Base-by-base conservation (phyloP, 805 yeast genomes). In the Wickerhamomyces alni region DNA sequence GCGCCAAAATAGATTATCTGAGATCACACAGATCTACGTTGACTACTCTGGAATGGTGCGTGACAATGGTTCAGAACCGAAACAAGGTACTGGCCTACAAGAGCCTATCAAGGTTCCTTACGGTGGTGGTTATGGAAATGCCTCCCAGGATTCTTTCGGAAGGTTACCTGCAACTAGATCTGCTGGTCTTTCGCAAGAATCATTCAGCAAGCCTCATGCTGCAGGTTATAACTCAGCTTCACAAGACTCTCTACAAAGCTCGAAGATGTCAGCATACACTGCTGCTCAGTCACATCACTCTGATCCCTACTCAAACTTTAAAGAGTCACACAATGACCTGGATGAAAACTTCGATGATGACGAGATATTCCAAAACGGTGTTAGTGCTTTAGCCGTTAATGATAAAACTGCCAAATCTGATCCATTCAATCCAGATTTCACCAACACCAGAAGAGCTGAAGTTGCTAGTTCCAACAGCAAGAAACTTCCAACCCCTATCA, bases 1-100 rank as follows among this genome's bases (percentile, higher is more conserved):
- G 15, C 30, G 30, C 12, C 16, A 32, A 9, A 50, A 52, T 32
- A 51, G 61, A 48, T 45, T 50, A 28, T 52, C 60, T 4, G 61
- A 56, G 35, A 58, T 59, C 22, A 45, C 59, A 17, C 63, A 58
- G 40, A 54, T 58, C 16, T 58, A 59, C 35, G 61, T 57, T 22
- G 62, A 58, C 22, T 59, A 59, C 37, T 55, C 62, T 13, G 46
- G 51, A 3, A 52, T 57, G 40, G 48, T 55, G 5, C 37, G 17
- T 28, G 30, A 19, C 8, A 30, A 24, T 31, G 29, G 17, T 17
- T 9, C 17, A 13, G 28, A 33, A 17, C 8, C 37, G 34, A 30
- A 41, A 8, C 33, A 19, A 33, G 17, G 27, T 17, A 30, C 17
- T 22, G 24, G 11, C 21, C 17, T 12, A 21, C 24, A 21, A 21